Evolutionary conservation across 495 filamentous ascomycete genomes (phyloP), one percentile per base, ranked within the genome.

Genomic region (Annulohypoxylon stygium): DNA sequence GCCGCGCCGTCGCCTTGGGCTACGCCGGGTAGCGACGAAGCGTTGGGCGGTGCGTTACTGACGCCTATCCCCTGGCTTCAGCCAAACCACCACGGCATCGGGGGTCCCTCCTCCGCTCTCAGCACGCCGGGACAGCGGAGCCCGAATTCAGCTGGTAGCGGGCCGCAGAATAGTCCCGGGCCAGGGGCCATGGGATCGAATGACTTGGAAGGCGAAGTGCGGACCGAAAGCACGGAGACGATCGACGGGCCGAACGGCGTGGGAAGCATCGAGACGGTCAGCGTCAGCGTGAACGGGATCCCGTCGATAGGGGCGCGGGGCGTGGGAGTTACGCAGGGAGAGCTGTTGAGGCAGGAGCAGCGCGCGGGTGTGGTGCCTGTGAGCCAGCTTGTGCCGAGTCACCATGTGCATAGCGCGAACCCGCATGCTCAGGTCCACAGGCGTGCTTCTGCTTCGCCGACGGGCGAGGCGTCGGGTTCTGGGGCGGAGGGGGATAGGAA

Each of bases 21-120:
- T 16, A 82, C 78, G 16, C 75, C 83, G 12, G 94, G 93, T 0
- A 92, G 91, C 61, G 95, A 97, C 78, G 96, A 98, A 75, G 92
- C 89, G 16, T 83, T 99, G 6, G 95, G 96, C 43, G 96, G 96
- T 9, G 96, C 97, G 0, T 86, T 97, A 39, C 85, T 99, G 25
- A 98, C 96, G 0, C 95, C 95, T 0, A 99, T 99, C 51, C 93
- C 94, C 0, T 98, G 96, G 96, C 82, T 97, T 7, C 81, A 75
- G 16, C 65, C 71, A 18, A 78, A 69, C 39, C 73, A 75, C 11
- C 74, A 71, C 53, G 63, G 75, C 1, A 67, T 73, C 18, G 61
- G 70, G 12, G 55, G 64, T 8, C 69, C 58, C 2, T 71, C 64
- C 8, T 41, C 34, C 9, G 18, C 67, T 4, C 37, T 74, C n/a